Conservation (phyloP, 306 rosid genomes). For the Quercus robur region DNA sequence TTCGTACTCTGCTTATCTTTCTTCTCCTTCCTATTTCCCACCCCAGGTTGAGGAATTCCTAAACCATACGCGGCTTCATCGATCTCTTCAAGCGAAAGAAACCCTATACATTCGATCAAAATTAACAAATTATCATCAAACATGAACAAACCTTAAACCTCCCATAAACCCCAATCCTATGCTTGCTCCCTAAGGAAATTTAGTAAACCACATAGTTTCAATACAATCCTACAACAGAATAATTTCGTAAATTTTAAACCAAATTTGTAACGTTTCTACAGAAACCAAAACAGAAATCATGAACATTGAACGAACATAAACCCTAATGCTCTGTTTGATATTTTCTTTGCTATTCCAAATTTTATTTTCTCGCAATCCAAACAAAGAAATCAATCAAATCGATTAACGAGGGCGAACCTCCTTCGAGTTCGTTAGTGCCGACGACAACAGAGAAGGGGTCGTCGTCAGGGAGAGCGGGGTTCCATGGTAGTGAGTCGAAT, state of each 20-base stretch:
- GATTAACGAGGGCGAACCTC: constrained; percentile 45
- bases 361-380: neutral
- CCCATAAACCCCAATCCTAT: neutral
- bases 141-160: neutral
- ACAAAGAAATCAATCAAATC: neutral
- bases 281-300: neutral
- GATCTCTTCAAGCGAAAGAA: constrained; percentile 89
- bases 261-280: neutral
- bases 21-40: constrained; percentile 23
- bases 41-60: constrained; percentile 49
- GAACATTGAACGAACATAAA: neutral
- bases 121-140: neutral
- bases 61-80: constrained; percentile 70
- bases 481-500: constrained; percentile 68
- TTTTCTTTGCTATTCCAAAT: too few relatives aligned
- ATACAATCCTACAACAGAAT: neutral
- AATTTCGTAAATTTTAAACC: neutral
- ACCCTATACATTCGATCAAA: constrained; percentile 42
- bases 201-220: neutral
- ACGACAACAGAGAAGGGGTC: constrained; percentile 45
- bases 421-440: constrained; percentile 81
- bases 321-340: neutral
- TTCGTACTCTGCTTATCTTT: constrained; percentile 17
- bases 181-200: neutral
- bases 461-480: constrained; percentile 45